phyloP scores from a whole-genome alignment of 2,329 filamentous ascomycete species.

The Penicillium polonicum region DNA sequence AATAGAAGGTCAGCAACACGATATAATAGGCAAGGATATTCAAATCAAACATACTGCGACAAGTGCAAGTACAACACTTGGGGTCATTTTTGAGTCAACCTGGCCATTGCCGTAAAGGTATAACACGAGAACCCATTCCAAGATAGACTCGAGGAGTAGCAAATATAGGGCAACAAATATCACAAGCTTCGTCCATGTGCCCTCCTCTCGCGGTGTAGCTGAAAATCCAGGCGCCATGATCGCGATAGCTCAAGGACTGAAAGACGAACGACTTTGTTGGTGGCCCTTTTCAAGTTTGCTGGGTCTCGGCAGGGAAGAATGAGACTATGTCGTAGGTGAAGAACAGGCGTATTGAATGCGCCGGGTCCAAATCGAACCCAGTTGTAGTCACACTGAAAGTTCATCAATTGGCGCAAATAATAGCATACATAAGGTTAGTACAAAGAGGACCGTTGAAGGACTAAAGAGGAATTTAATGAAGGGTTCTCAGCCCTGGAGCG shows the following conservation, averaged over 20 bases:
- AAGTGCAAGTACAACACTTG: slow-evolving; percentile 38
- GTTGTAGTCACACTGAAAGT: slow-evolving; percentile 2
- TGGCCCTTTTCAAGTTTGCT: neutral
- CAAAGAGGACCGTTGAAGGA: slow-evolving; percentile 1
- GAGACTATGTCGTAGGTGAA: neutral
- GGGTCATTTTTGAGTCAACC: slow-evolving; percentile 42
- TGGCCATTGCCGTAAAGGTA: slow-evolving; percentile 35
- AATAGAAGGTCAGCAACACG: neutral
- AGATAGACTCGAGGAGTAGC: slow-evolving; percentile 36
- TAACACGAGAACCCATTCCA: slow-evolving; percentile 35
- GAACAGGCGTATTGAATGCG: slow-evolving; percentile 6
- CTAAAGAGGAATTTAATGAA: slow-evolving; percentile 20
- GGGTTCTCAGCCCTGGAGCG: slow-evolving; percentile 12
- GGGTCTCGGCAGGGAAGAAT: neutral
- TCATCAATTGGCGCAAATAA: slow-evolving; percentile 7
- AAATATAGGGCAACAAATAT: slow-evolving; percentile 40
- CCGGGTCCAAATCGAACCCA: slow-evolving; percentile 11
- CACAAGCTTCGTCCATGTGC: slow-evolving; percentile 36
- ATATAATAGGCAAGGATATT: neutral
- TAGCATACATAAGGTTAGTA: slow-evolving; percentile 3
- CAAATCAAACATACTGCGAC: slow-evolving; percentile 32
- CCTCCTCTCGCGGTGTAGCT: slow-evolving; percentile 24
- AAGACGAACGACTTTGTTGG: neutral
- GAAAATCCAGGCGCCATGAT: slow-evolving; percentile 21
- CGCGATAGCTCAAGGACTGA: neutral